Evolutionary conservation across 805 yeast genomes (phyloP), one percentile per base, ranked within the genome.

Genomic region (Ogataea paradorogensis): DNA sequence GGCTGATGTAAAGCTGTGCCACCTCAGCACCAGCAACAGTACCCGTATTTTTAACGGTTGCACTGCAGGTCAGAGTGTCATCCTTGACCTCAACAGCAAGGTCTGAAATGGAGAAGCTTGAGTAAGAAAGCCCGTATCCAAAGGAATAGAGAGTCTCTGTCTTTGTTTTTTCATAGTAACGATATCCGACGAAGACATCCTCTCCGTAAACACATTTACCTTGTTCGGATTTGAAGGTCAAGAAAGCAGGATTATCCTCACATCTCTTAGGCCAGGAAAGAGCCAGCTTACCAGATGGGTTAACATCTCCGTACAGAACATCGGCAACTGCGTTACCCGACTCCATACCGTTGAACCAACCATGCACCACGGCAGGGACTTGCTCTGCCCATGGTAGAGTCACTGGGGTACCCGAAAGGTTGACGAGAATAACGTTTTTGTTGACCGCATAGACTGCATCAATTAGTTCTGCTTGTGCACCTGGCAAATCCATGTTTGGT

Each of bases 331-430:
- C 73, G 48, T 74, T 76, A 43, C 84, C 83, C 29, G 66, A 55
- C 49, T 78, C 83, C 44, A 67, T 68, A 40, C 84, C 84, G 47
- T 76, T 77, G 52, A 69, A 76, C 71, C 78, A 75, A 9, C 78
- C 76, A 33, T 76, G 79, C 5, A 77, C 57, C 13, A 76, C 38
- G 2, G 71, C 70, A 27, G 65, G 64, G 15, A 66, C 74, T 26
- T 67, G 52, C 8, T 49, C 45, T 8, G 61, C 43, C 80, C 81
- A 77, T 20, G 82, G 82, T 64, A 79, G 57, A 27, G 74, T 69
- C 8, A 78, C 80, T 0, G 84, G 84, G 14, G 82, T 71, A 34
- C 84, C 84, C 3, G 78, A 68, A 52, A 78, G 82, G 49, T 73
- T 68, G 18, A 80, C 80, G 22, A 79, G 66, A 9, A 74, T 70